phyloP scores from a whole-genome alignment of 2,329 filamentous ascomycete species.

The Rutstroemia sp. region DNA sequence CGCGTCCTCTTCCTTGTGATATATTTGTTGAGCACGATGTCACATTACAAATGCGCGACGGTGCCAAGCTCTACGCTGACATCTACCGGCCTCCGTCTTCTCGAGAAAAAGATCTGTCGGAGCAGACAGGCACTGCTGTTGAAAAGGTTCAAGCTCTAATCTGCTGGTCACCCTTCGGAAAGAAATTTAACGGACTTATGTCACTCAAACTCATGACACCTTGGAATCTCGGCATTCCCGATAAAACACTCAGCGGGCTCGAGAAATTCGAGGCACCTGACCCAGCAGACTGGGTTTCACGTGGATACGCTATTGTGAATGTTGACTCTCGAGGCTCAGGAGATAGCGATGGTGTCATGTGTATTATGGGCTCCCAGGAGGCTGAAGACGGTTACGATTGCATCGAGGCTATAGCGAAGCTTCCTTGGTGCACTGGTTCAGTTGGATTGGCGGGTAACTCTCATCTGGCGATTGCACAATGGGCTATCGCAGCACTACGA shows the following conservation, averaged over 20 bases:
- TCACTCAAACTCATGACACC: constrained; percentile 1
- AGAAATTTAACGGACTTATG: not conserved
- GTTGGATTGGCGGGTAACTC: constrained; percentile 24
- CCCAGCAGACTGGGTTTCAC: constrained; percentile 20
- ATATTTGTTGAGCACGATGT: no score
- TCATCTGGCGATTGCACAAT: constrained; percentile 22
- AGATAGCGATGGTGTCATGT: constrained; percentile 16
- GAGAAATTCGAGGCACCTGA: constrained; percentile 23
- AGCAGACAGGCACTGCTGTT: no score
- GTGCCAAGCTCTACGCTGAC: no score
- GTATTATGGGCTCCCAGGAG: not conserved
- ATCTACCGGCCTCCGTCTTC: no score
- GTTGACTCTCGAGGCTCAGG: constrained; percentile 17
- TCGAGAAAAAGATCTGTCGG: no score
- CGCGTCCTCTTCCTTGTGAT: no score
- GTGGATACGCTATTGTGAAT: constrained; percentile 23
- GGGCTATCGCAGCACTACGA: constrained; percentile 19
- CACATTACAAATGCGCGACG: no score
- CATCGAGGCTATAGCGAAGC: constrained; percentile 20
- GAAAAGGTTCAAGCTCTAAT: no score
- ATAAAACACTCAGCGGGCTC: constrained; percentile 7
- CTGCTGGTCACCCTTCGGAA: not conserved
- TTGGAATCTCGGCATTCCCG: constrained; percentile 10
- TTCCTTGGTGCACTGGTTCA: constrained; percentile 22
- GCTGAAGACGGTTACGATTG: constrained; percentile 22